A percentile compares a stretch with the other conserved stretches of the same genome.
Conservation (phyloP, 129 eudicot species). For the Sambucus nigra region DNA sequence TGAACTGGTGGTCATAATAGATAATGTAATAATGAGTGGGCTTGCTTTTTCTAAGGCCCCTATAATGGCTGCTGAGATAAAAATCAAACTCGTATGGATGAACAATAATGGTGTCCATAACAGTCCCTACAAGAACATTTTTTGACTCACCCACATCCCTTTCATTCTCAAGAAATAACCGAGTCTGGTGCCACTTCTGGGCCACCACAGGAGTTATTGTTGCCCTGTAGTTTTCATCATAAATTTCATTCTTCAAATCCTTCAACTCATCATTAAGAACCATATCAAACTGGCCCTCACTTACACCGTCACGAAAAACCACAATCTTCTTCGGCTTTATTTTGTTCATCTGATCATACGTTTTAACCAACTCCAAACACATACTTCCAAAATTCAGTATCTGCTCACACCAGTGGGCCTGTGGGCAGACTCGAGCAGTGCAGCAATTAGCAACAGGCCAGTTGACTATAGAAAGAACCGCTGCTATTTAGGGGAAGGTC, state of each 20-base stretch:
- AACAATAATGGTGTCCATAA: conserved; percentile 52
- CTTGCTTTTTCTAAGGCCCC: conserved; percentile 71
- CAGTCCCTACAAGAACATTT: conserved; percentile 72
- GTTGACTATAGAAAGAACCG: conserved; percentile 61
- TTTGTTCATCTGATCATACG: conserved; percentile 33
- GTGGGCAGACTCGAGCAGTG: conserved; percentile 51
- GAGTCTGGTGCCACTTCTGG: conserved; percentile 73
- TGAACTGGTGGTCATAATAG: conserved; percentile 45
- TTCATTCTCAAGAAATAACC: conserved; percentile 35
- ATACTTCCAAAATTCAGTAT: conserved; percentile 46
- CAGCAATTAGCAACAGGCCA: conserved; percentile 63
- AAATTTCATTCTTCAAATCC: conserved; percentile 35
- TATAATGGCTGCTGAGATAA: conserved; percentile 62
- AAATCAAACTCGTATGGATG: conserved; percentile 63
- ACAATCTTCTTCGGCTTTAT: conserved; percentile 49
- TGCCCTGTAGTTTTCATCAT: conserved; percentile 33
- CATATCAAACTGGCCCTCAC: conserved; percentile 78
- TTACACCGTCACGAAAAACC: conserved; percentile 81
- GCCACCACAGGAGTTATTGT: conserved; percentile 57
- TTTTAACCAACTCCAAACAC: conserved; percentile 42
- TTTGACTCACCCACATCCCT: conserved; percentile 16
- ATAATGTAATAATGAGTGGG: conserved; percentile 69
- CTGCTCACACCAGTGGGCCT: conserved; percentile 45
- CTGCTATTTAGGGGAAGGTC: conserved; percentile 60
- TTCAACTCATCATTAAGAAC: conserved; percentile 54